Evolutionary conservation across 176 grass and related monocot species (phyloP), one percentile per base, ranked within the genome.

Genomic region (Eremochloa ophiuroides): DNA sequence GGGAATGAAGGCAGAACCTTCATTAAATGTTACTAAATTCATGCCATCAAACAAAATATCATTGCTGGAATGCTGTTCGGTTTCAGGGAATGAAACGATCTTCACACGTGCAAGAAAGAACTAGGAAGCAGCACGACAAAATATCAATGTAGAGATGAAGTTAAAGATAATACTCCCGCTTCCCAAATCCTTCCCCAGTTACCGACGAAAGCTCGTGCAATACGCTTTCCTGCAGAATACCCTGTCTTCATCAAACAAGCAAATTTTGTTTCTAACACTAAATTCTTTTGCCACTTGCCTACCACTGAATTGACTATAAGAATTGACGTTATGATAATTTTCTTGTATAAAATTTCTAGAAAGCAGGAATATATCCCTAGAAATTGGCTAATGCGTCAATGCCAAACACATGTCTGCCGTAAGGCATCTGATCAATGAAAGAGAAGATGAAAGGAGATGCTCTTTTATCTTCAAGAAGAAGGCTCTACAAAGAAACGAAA

Each of bases 371-470:
- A 82, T 83, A 75, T 88, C 78, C 44, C 58, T 75, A 88, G 74
- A 87, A 79, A 82, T 75, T 50, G 73, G 51, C 82, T 88, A 93
- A 85, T 88, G 91, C 85, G 73, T 65, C 80, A 87, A 91, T 84
- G 84, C 85, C 74, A 10, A 82, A 89, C 88, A 85, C 85, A 90
- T 87, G 88, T 90, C 88, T 88, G 69, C 88, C 67, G 85, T 93
- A 85, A 93, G 85, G 91, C 85, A 93, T 93, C 88, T 91, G 88
- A 91, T 75, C 91, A 85, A 66, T 50, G 66, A 78, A 85, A 85
- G 87, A 85, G 71, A 74, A 81, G 76, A 93, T 51, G 73, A 87
- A 90, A 93, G 71, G 73, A 93, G 88, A 93, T 93, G 91, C 91
- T 87, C 65, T 71, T 89, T 91, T 83, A 88, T 83, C 91, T 93